phyloP scores from a whole-genome alignment of 2,329 filamentous ascomycete genomes.

The Calonectria honghensis region DNA sequence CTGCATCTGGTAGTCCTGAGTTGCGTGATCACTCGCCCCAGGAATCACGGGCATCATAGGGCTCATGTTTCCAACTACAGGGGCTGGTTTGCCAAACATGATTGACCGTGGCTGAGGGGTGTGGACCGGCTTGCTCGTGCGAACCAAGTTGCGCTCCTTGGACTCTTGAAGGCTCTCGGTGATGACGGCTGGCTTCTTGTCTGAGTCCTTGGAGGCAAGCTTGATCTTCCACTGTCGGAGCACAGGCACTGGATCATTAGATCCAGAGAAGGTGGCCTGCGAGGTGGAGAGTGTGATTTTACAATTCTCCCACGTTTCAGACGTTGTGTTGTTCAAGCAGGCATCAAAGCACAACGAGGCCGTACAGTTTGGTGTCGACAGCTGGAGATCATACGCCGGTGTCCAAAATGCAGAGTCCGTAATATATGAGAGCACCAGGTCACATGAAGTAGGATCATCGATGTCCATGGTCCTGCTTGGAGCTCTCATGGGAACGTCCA shows the following conservation, averaged over 20 bases:
- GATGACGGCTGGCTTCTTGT: conserved; percentile 52
- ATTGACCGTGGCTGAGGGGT: conserved; percentile 7
- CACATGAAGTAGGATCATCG: conserved; percentile 57
- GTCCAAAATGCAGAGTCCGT: conserved; percentile 75
- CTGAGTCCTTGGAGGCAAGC: conserved; percentile 59
- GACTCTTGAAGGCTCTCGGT: conserved; percentile 64
- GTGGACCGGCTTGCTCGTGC: conserved; percentile 50
- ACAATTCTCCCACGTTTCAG: conserved; percentile 78
- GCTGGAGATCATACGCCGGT: conserved; percentile 77
- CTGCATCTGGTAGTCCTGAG: conserved; percentile 92
- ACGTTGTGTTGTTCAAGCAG: conserved; percentile 76
- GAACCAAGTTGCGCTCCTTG: conserved; percentile 56
- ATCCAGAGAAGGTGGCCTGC: conserved; percentile 74
- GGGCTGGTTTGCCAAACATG: conserved; percentile 53
- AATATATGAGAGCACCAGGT: conserved; percentile 75
- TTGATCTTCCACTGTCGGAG: conserved; percentile 75
- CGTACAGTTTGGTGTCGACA: conserved; percentile 73
- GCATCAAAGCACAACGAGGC: conserved; percentile 77
- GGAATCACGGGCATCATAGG: too few species aligned
- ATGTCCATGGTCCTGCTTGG: conserved; percentile 55
- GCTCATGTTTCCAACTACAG: too few species aligned
- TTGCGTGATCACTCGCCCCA: conserved; percentile 75
- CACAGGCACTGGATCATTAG: conserved; percentile 73
- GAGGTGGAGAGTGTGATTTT: conserved; percentile 78
- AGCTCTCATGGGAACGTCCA: conserved; percentile 66